Percentiles rank a stretch among this genome's conserved stretches.
Conservation (phyloP, 2,329 filamentous ascomycete species). For the Epichloe gansuensis region DNA sequence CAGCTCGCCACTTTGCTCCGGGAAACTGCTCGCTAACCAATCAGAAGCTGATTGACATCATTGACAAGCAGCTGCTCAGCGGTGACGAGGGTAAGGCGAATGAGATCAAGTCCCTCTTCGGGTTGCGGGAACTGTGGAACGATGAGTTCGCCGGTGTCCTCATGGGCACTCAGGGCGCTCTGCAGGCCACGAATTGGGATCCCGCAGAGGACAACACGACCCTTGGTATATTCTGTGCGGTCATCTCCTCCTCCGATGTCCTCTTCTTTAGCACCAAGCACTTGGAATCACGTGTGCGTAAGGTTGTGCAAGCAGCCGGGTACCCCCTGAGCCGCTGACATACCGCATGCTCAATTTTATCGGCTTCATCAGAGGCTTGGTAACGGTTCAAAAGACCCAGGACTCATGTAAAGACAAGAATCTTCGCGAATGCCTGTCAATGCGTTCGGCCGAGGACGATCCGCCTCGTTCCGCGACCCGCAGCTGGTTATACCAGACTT, state of each 20-base stretch:
- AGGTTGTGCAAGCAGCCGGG: conserved; percentile 29
- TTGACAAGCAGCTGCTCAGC: conserved; percentile 28
- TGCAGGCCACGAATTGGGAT: conserved; percentile 44
- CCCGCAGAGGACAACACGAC: conserved; percentile 27
- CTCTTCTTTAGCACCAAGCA: conserved; percentile 30
- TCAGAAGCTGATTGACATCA: conserved; percentile 40
- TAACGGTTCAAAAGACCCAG: conserved; percentile 14
- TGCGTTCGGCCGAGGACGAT: conserved; percentile 11
- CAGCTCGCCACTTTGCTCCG: conserved; percentile 35
- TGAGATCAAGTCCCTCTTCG: conserved; percentile 35
- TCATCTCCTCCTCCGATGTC: conserved; percentile 31
- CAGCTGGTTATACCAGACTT: conserved; percentile 41
- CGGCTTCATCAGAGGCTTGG: conserved; percentile 26
- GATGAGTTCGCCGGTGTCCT: conserved; percentile 37
- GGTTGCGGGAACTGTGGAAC: conserved; percentile 30
- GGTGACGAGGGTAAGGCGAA: conserved; percentile 28
- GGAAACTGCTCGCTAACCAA: conserved; percentile 52
- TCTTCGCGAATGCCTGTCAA: conserved; percentile 20
- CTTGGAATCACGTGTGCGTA: conserved; percentile 22
- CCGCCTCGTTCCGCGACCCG: conserved; percentile 15
- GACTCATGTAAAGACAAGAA: conserved; percentile 13
- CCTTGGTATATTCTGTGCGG: conserved; percentile 37
- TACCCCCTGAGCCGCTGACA: conserved; percentile 26
- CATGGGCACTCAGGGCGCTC: conserved; percentile 25
- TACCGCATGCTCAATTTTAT: conserved; percentile 40